phyloP scores from a whole-genome alignment of 345 rosid genomes.

The Gossypium ekmanianum region DNA sequence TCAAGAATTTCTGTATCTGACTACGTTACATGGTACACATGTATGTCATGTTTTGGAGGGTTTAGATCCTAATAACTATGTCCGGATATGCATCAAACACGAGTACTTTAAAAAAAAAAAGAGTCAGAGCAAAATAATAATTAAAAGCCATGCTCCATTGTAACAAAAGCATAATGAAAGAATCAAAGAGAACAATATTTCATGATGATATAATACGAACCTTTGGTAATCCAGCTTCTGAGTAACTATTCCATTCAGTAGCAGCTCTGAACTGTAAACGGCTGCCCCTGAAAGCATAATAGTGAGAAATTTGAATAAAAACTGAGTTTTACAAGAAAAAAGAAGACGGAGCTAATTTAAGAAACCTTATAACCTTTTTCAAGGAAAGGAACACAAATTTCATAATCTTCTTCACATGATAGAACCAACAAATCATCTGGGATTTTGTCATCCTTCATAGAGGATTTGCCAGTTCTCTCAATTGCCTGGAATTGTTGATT shows the following conservation, averaged over 20 bases:
- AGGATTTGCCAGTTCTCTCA: slow-evolving; percentile 73
- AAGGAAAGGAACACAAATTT: slow-evolving; percentile 55
- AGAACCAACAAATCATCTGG: slow-evolving; percentile 61
- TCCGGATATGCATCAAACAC: neutral
- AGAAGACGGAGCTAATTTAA: neutral
- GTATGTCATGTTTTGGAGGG: neutral
- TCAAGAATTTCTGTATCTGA: neutral
- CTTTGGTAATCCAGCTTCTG: slow-evolving; percentile 83
- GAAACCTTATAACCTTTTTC: slow-evolving; percentile 55
- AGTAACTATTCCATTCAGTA: slow-evolving; percentile 80
- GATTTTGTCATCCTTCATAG: slow-evolving; percentile 47
- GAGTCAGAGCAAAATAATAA: neutral
- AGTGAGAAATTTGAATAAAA: neutral
- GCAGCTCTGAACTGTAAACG: slow-evolving; percentile 81
- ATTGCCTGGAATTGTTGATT: slow-evolving; percentile 40
- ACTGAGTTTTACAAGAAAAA: neutral
- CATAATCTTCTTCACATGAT: slow-evolving; percentile 79
- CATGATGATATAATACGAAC: slow-evolving; percentile 28
- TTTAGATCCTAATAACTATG: neutral
- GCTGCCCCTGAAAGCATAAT: slow-evolving; percentile 48
- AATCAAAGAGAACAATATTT: neutral
- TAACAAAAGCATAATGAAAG: neutral
- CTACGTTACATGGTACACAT: neutral
- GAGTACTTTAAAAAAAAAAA: neutral
- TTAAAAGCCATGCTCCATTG: neutral